These are phyloP conservation scores for Byssoonygena ceratinophila DNA, from an alignment of 2,329 filamentous ascomycete genomes.

Conservation along the genomic window DNA sequence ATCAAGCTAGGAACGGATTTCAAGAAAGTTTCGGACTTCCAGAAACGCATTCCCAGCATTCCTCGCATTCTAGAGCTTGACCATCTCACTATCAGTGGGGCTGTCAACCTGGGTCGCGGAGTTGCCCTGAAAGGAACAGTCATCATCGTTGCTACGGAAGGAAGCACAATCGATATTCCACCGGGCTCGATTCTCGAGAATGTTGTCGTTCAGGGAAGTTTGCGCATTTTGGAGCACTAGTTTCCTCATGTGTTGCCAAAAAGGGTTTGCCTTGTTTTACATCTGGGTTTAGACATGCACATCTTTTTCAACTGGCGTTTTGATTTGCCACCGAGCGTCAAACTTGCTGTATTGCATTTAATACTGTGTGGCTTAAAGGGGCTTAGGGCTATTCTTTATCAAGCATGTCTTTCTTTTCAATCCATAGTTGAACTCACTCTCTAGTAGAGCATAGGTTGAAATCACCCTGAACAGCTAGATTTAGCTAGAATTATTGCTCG, in stretches of 20 bases:
- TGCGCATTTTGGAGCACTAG: constrained; percentile 62
- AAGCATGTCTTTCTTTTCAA: neutral
- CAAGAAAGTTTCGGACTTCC: constrained; percentile 90
- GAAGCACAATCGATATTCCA: constrained; percentile 93
- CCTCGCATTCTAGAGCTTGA: constrained; percentile 43
- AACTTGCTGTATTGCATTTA: constrained; percentile 3
- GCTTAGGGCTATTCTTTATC: neutral
- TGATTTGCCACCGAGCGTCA: constrained; percentile 5
- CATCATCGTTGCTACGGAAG: constrained; percentile 96
- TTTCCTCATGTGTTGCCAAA: neutral
- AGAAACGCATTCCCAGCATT: constrained; percentile 43
- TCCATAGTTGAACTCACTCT: neutral
- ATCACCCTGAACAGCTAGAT: no score
- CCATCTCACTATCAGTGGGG: constrained; percentile 93
- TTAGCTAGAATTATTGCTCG: neutral
- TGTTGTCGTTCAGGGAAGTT: constrained; percentile 94
- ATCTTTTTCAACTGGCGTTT: neutral
- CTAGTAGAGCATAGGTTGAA: neutral
- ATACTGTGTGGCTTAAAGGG: constrained; percentile 8
- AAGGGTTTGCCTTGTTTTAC: neutral
- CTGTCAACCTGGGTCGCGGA: constrained; percentile 89
- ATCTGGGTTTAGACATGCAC: constrained; percentile 5
- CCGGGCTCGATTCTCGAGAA: constrained; percentile 97
- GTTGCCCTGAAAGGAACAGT: constrained; percentile 95
- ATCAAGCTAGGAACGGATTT: constrained; percentile 99